These are phyloP conservation scores for Macrolepiota albuminosa DNA, from an alignment of 768 basidiomycete genomes.

Conservation along the genomic window DNA sequence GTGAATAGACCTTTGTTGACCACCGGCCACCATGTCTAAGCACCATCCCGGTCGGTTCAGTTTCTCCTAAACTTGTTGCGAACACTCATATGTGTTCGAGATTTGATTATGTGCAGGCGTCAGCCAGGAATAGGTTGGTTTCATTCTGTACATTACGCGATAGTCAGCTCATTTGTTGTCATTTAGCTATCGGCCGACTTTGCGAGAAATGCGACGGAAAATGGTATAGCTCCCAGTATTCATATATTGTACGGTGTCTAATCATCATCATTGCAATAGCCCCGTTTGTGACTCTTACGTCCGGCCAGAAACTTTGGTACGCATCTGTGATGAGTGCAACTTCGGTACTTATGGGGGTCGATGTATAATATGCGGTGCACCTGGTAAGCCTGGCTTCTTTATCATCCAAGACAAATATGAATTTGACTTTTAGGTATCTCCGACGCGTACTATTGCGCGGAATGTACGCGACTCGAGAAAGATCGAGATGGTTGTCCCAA, in stretches of 20 bases:
- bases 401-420: background rate
- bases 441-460: conserved; percentile 98
- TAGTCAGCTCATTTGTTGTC: background rate
- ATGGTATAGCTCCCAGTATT: conserved; percentile 57
- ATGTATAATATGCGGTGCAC: conserved; percentile 96
- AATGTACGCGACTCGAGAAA: conserved; percentile 95
- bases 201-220: conserved; percentile 99
- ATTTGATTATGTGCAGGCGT: conserved; percentile 97
- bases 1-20: background rate
- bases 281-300: conserved; percentile 99
- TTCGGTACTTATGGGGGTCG: conserved; percentile 97
- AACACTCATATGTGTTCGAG: conserved; percentile 33
- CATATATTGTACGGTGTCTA: background rate
- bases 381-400: conserved; percentile 49
- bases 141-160: conserved; percentile 1
- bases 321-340: conserved; percentile 99
- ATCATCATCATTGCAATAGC: conserved; percentile 34
- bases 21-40: conserved; percentile 64
- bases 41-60: conserved; percentile 70
- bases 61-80: background rate
- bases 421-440: conserved; percentile 69
- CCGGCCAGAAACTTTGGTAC: conserved; percentile 93
- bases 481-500: conserved; percentile 98
- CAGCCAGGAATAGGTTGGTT: conserved; percentile 92
- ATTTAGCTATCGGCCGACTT: conserved; percentile 87